Base-by-base conservation (phyloP, 305 asterid species). In the Fraxinus xanthoxyloides region DNA sequence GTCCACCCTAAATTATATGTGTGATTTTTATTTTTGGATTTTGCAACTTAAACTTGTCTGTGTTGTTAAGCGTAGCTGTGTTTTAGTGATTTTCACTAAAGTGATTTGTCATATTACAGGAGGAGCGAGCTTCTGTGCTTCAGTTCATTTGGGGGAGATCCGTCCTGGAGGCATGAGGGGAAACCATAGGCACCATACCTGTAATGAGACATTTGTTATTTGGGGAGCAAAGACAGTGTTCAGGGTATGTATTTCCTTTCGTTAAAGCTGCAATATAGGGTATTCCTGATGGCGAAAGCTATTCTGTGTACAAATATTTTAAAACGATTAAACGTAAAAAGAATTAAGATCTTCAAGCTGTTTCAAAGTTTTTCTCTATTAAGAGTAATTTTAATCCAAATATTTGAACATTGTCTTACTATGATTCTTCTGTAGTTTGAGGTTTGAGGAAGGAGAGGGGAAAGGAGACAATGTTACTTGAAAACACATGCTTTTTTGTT, bases 141-240 rank as follows among this genome's bases (percentile, higher is more conserved):
- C 95, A 0, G 82, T 91, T 84, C 98, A 95, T 77, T 26, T 93
- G 81, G 99, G 97, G 70, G 98, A 93, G 92, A 90, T 95, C 85
- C 90, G 88, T 32, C 93, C 97, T 28, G 93, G 97, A 83, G 84
- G 87, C 43, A 48, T 89, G 86, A 89, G 99, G 87, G 99, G 99
- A 77, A 95, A 95, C 91, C 98, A 93, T 77, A 90, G 97, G 79
- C 99, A 93, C 88, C 98, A 91, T 74, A 87, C 90, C 43, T 91
- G 94, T 83, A 95, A 95, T 4, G 98, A 95, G 93, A 95, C 99
- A n/a, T 87, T 95, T 82, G 89, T 95, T 7, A 87, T 95, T 79
- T 95, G 99, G 98, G 99, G 99, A 85, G 99, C 99, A 74, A 91
- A 90, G 87, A 95, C 98, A 67, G 79, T 92, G 76, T 92, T 92